A percentile compares a stretch with the other conserved stretches of the same genome.
Conservation (phyloP, 2,329 filamentous ascomycete genomes). For the Tolypocladium ovalisporum region DNA sequence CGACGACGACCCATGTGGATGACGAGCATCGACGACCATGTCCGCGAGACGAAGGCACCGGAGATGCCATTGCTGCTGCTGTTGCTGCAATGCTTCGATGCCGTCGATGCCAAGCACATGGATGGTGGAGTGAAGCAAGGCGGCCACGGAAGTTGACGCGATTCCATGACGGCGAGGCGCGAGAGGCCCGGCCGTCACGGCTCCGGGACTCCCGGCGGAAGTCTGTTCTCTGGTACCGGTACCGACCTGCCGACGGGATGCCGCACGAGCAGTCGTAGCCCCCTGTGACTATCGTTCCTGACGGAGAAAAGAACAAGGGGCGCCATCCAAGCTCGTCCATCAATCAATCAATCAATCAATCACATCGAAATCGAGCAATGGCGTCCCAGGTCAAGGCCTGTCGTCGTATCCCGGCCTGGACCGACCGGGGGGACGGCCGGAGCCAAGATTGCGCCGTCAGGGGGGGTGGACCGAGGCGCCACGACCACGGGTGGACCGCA, state of each 20-base stretch:
- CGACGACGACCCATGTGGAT: slow-evolving; percentile 6
- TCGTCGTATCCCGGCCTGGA: not conserved
- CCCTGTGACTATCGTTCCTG: too few relatives aligned
- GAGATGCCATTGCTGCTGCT: not conserved
- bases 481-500: not conserved
- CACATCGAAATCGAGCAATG: not conserved
- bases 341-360: not conserved
- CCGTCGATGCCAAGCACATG: not conserved
- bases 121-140: not conserved
- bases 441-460: not conserved
- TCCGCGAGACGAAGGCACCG: too few relatives aligned
- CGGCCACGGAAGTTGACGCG: not conserved
- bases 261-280: not conserved
- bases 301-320: not conserved
- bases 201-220: not conserved
- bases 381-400: too few relatives aligned
- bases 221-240: not conserved
- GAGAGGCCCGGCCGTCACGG: not conserved
- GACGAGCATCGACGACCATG: not conserved
- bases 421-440: not conserved
- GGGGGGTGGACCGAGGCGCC: not conserved
- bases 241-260: too few relatives aligned
- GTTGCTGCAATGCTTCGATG: not conserved
- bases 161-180: not conserved
- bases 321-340: not conserved